Base-by-base conservation (phyloP, 1,284 basidiomycete species). In the Malassezia caprae region DNA sequence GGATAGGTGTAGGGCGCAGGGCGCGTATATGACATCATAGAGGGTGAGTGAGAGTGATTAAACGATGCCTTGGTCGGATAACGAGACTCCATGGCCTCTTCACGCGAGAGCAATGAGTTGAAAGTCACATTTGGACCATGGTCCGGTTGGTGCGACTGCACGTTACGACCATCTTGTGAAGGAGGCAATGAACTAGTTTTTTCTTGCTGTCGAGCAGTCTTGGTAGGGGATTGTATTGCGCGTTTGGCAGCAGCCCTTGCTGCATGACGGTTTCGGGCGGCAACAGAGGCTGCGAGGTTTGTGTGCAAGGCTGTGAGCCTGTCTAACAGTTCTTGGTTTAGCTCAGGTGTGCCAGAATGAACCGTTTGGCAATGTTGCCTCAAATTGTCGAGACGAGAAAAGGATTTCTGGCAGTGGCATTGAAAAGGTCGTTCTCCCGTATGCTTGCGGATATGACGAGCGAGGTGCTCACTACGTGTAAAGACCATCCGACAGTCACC, bases 401-500 rank as follows among this genome's bases (percentile, higher is more conserved):
- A 96, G 58, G 91, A 85, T 75, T 94, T 93, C 26, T 84, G 83
- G 78, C 91, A 96, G 72, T 96, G 90, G 74, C 91, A 96, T 27
- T 65, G 63, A 77, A 96, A 96, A 4, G 91, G 91, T 6, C 90
- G 82, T 75, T 96, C 91, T 58, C 91, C 91, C 15, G 91, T 96
- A 76, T 96, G 91, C 81, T 96, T 96, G 64, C 90, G 80, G 70
- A 96, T 88, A 79, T 96, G 91, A 65, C 91, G 82, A 56, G 91
- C 90, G 4, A 96, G 79, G 78, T 96, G 91, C 76, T 96, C 91
- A 75, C 86, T 88, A 74, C 91, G 80, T 52, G 86, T 88, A 76
- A 96, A 96, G 56, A 90, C 88, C 88, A 96, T 96, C 62, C 86
- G 82, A 77, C 91, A 96, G 53, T 91, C 88, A 61, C 89, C 90